A percentile compares a stretch with the other conserved stretches of the same genome.
Evolutionary conservation across 1,284 basidiomycete species (phyloP).

Genomic region (Puccinia hordei): DNA sequence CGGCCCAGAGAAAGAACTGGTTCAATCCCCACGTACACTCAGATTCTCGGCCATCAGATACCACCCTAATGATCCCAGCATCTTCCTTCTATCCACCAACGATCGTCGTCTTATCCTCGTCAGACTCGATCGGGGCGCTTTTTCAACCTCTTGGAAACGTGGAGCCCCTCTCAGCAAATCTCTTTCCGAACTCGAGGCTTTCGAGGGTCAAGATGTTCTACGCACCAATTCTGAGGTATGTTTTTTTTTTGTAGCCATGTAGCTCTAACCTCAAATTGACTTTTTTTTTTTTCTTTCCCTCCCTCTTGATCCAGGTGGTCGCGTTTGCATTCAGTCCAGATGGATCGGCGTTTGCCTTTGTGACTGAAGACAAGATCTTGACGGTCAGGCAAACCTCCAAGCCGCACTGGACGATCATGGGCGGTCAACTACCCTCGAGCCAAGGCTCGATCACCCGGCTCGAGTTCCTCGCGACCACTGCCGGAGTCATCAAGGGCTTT

Average conservation of each 20-base stretch:
- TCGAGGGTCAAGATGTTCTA: slow-evolving; percentile 43
- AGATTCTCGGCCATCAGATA: slow-evolving; percentile 10
- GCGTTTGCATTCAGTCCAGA: slow-evolving; percentile 44
- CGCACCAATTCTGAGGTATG: slow-evolving; percentile 27
- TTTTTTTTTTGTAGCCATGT: not conserved
- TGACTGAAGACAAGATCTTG: slow-evolving; percentile 32
- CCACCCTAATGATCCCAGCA: slow-evolving; percentile 32
- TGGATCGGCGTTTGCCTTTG: slow-evolving; percentile 39
- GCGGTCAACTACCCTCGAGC: slow-evolving; percentile 27
- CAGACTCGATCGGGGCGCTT: slow-evolving; percentile 37
- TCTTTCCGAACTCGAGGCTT: slow-evolving; percentile 24
- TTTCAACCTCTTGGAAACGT: slow-evolving; percentile 20
- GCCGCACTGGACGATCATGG: slow-evolving; percentile 47
- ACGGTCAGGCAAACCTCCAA: slow-evolving; percentile 36
- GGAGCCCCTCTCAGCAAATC: slow-evolving; percentile 2
- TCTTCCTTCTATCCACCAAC: slow-evolving; percentile 39
- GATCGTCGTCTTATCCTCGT: slow-evolving; percentile 23
- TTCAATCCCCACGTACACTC: not conserved
- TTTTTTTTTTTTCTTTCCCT: not conserved
- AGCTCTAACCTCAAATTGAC: too few relatives aligned
- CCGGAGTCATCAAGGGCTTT: slow-evolving; percentile 1
- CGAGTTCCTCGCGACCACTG: slow-evolving; percentile 33
- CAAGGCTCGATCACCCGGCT: slow-evolving; percentile 11
- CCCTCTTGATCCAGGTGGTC: slow-evolving; percentile 13
- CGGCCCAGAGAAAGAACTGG: not conserved